These are phyloP conservation scores for Geosmithia putterillii DNA, from an alignment of 2,329 filamentous ascomycete genomes.

Conservation along the genomic window DNA sequence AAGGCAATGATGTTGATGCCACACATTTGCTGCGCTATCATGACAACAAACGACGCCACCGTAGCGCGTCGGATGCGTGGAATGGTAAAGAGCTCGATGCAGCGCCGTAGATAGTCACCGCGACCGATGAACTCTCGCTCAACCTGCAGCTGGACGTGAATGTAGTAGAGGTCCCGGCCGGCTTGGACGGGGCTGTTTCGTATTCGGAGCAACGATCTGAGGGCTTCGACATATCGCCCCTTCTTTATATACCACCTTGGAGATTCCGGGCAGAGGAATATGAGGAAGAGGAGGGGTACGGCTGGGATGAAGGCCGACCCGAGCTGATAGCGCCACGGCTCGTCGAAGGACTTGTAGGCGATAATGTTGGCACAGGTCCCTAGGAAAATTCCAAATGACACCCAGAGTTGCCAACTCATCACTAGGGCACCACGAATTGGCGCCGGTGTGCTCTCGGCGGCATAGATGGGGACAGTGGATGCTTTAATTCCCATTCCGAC, in stretches of 20 bases:
- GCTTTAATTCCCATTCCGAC: constrained; percentile 71
- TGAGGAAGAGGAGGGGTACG: constrained; percentile 41
- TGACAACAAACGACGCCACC: constrained; percentile 14
- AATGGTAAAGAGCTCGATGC: constrained; percentile 34
- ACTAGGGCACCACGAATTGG: constrained; percentile 62
- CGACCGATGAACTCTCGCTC: constrained; percentile 20
- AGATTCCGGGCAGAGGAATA: constrained; percentile 53
- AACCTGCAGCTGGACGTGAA: constrained; percentile 27
- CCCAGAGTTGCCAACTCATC: constrained; percentile 72
- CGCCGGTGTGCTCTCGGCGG: constrained; percentile 61
- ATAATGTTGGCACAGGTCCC: constrained; percentile 28
- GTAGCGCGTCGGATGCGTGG: constrained; percentile 32
- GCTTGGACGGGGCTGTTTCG: constrained; percentile 48
- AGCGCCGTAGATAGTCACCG: constrained; percentile 18
- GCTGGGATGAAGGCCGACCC: constrained; percentile 49
- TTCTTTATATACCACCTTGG: constrained; percentile 58
- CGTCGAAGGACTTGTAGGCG: constrained; percentile 13
- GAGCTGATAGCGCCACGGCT: constrained; percentile 2
- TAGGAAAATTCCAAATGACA: constrained; percentile 46
- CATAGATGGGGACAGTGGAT: constrained; percentile 62
- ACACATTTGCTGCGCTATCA: constrained; percentile 18
- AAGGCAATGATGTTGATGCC: constrained; percentile 31
- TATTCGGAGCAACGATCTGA: constrained; percentile 40
- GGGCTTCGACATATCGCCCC: constrained; percentile 39
- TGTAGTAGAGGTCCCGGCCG: constrained; percentile 50